Conservation (phyloP, 495 filamentous ascomycete species). For the Podospora anserina region DNA sequence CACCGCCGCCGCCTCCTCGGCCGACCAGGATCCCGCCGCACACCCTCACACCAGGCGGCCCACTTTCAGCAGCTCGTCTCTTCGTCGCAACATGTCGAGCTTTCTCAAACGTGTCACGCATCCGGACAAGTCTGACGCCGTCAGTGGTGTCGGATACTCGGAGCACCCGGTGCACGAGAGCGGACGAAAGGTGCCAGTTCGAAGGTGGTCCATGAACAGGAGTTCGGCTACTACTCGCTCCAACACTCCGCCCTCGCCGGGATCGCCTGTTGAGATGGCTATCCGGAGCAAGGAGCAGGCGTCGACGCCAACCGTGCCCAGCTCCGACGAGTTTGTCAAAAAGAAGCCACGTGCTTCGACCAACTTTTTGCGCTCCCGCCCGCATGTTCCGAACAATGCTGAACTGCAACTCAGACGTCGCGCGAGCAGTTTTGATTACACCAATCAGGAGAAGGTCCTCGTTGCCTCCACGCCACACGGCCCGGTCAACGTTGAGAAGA, state of each 20-base stretch:
- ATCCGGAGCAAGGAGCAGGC: conserved; percentile 31
- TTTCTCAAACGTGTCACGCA: conserved; percentile 35
- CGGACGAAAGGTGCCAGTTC: conserved; percentile 29
- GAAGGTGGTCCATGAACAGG: conserved; percentile 47
- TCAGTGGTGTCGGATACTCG: conserved; percentile 18
- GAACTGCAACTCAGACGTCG: conserved; percentile 28
- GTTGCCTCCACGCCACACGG: not conserved
- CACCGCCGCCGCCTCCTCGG: conserved; percentile 18
- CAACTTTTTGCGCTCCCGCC: conserved; percentile 43
- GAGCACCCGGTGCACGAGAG: conserved; percentile 24
- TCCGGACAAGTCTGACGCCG: conserved; percentile 25
- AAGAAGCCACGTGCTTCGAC: conserved; percentile 49
- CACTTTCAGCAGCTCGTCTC: conserved; percentile 33
- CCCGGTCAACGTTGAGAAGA: conserved; percentile 23
- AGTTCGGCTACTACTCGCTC: conserved; percentile 50
- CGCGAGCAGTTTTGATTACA: conserved; percentile 39
- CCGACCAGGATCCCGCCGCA: conserved; percentile 28
- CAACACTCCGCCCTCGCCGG: conserved; percentile 52
- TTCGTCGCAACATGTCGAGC: conserved; percentile 39
- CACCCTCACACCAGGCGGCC: conserved; percentile 35
- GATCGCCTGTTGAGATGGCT: conserved; percentile 40
- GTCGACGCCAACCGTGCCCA: conserved; percentile 38
- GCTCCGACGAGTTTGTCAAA: conserved; percentile 40
- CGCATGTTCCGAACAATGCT: conserved; percentile 23
- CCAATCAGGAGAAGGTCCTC: conserved; percentile 21